A percentile compares a stretch with the other conserved stretches of the same genome.
Conservation (phyloP, 768 basidiomycete genomes). For the Clitopilus hobsonii region DNA sequence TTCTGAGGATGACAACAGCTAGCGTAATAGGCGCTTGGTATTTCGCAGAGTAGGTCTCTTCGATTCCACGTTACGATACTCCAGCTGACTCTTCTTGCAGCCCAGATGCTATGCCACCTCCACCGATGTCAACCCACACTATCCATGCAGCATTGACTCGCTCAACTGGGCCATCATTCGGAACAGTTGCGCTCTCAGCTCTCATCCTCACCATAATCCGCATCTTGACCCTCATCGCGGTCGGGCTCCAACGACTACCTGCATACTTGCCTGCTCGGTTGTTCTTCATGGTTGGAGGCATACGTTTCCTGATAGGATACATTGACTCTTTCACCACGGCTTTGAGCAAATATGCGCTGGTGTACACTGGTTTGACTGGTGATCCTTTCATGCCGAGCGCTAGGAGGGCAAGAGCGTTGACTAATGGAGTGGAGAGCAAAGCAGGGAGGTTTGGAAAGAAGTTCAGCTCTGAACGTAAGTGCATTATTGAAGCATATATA, state of each 20-base stretch:
- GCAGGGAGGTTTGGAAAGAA: slow-evolving; percentile 33
- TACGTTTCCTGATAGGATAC: slow-evolving; percentile 49
- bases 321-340: slow-evolving; percentile 49
- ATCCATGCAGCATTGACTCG: slow-evolving; percentile 77
- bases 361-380: slow-evolving; percentile 75
- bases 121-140: slow-evolving; percentile 59
- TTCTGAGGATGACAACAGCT: slow-evolving; percentile 71
- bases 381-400: slow-evolving; percentile 61
- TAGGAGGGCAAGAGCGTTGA: slow-evolving; percentile 43
- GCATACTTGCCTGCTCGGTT: slow-evolving; percentile 42
- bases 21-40: slow-evolving; percentile 93
- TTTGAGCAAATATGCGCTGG: slow-evolving; percentile 56
- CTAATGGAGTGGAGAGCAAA: slow-evolving; percentile 24
- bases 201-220: slow-evolving; percentile 73
- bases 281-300: slow-evolving; percentile 38
- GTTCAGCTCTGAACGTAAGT: slow-evolving; percentile 58
- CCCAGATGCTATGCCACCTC: slow-evolving; percentile 33
- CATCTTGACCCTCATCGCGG: slow-evolving; percentile 42
- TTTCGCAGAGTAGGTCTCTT: slow-evolving; percentile 48
- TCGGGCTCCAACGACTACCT: slow-evolving; percentile 53
- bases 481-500: slow-evolving; percentile 5
- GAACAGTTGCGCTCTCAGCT: slow-evolving; percentile 72
- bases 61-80: not conserved
- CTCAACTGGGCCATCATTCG: slow-evolving; percentile 77
- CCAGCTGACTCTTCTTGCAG: slow-evolving; percentile 15